These are phyloP conservation scores for Globisporangium nunn DNA, from an alignment of 352 stramenopile species.

Conservation along the genomic window DNA sequence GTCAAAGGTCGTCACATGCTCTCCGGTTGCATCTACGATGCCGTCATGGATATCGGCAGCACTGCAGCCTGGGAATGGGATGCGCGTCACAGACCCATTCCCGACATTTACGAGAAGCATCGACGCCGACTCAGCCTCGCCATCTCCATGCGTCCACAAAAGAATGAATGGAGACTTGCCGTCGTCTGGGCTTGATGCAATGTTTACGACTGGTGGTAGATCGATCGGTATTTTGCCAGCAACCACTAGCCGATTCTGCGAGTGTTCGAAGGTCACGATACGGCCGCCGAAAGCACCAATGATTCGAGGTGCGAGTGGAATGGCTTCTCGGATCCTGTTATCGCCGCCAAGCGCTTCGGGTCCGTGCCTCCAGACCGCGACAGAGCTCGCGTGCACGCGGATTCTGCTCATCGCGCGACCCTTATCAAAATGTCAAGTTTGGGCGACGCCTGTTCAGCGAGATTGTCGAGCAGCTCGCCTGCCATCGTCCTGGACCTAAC, in stretches of 20 bases:
- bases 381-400: background rate
- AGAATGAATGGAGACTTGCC: constrained; percentile 1
- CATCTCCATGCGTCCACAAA: background rate
- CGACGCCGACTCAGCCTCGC: background rate
- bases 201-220: background rate
- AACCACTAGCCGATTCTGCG: background rate
- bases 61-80: background rate
- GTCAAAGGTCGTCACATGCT: constrained; percentile 2
- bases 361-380: background rate
- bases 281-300: constrained; percentile 2
- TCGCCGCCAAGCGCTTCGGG: background rate
- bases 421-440: too few relatives aligned
- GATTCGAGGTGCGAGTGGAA: background rate
- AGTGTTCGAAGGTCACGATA: constrained; percentile 4
- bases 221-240: background rate
- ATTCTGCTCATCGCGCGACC: background rate
- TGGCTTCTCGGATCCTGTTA: background rate
- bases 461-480: too few relatives aligned
- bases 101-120: background rate
- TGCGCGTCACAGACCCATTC: background rate
- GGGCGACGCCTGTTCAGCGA: too few relatives aligned
- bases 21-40: background rate
- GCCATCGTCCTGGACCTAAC: too few relatives aligned
- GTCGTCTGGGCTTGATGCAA: background rate
- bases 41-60: background rate